phyloP scores from a whole-genome alignment of 495 filamentous ascomycete species.

The Rusavskia elegans region DNA sequence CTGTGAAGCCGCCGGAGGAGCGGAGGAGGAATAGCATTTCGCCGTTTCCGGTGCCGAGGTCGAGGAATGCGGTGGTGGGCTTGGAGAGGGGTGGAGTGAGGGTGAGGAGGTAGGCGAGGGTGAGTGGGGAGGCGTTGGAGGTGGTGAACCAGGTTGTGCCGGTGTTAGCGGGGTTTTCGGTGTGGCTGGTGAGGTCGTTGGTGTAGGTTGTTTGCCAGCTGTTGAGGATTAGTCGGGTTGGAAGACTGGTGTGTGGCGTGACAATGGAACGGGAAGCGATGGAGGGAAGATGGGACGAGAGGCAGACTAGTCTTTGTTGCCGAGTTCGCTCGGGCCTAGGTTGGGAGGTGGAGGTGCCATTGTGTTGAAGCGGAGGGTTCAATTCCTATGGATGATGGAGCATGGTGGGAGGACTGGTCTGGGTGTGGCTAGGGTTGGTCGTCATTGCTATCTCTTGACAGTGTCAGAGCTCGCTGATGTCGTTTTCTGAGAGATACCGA shows the following conservation, averaged over 20 bases:
- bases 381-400: background rate
- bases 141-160: constrained; percentile 39
- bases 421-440: background rate
- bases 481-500: too few species aligned
- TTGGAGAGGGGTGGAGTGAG: constrained; percentile 22
- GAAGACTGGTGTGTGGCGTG: background rate
- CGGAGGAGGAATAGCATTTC: constrained; percentile 64
- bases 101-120: constrained; percentile 26
- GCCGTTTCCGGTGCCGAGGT: constrained; percentile 84
- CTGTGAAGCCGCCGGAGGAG: constrained; percentile 39
- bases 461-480: too few species aligned
- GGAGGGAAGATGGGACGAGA: background rate
- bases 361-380: background rate
- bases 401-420: background rate
- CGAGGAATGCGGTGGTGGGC: constrained; percentile 36
- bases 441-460: background rate
- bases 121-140: constrained; percentile 32
- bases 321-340: constrained; percentile 35
- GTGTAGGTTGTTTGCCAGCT: constrained; percentile 15
- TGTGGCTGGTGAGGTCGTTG: constrained; percentile 6
- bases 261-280: too few species aligned
- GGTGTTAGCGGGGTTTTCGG: constrained; percentile 28
- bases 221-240: background rate
- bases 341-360: constrained; percentile 18
- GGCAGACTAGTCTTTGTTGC: constrained; percentile 38